Conservation (phyloP, 78 protist species). For the Cyanophora paradoxa region DNA sequence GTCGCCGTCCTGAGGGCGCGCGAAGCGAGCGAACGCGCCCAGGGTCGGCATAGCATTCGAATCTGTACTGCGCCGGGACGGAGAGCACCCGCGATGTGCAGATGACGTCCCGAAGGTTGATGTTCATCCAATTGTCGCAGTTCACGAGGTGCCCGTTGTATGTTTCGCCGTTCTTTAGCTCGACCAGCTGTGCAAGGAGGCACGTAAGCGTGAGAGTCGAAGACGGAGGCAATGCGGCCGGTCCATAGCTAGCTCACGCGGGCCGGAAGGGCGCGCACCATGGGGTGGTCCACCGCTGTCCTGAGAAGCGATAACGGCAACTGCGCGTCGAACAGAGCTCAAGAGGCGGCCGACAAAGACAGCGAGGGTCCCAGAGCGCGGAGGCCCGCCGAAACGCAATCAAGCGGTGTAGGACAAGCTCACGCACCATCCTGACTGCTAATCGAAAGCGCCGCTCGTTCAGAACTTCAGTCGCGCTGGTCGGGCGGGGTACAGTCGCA, state of each 20-base stretch:
- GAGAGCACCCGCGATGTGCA: conserved; percentile 72
- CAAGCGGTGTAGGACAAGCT: no score
- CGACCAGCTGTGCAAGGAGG: conserved; percentile 66
- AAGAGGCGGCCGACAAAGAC: no score
- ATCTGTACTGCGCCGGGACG: no score
- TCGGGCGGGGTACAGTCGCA: no score
- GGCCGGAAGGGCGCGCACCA: conserved; percentile 39
- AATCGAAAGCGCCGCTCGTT: no score
- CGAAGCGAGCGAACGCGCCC: neutral
- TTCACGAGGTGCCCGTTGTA: conserved; percentile 76
- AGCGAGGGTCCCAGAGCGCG: no score
- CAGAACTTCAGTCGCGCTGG: no score
- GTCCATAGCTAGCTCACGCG: neutral
- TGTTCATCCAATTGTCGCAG: conserved; percentile 67
- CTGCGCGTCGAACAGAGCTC: no score
- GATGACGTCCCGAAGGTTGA: conserved; percentile 56
- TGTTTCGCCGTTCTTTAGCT: conserved; percentile 90
- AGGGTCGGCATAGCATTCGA: neutral
- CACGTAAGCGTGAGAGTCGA: neutral
- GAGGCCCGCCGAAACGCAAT: no score
- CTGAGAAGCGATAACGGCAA: conserved; percentile 72
- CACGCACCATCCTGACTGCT: no score
- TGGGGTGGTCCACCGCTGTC: conserved; percentile 65
- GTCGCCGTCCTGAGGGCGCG: conserved; percentile 59
- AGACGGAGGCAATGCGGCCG: neutral